Evolutionary conservation across 306 rosid species (phyloP), one percentile per base, ranked within the genome.

Genomic region (Prosopis cineraria): DNA sequence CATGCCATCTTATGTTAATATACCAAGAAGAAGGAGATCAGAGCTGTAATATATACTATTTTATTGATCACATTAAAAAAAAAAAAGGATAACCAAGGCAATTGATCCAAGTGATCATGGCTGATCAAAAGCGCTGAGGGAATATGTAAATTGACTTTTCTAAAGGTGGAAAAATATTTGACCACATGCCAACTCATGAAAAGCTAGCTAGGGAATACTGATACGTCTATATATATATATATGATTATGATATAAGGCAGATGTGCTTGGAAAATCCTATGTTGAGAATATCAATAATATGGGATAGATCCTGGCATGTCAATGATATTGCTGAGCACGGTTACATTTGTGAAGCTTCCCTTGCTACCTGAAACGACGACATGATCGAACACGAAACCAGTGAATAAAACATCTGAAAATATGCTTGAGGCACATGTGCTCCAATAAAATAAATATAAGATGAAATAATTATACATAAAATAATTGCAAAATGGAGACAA

Each of bases 291-390:
- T 10, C 12, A 39, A 12, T 2, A 27, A 29, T 36, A 58, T 10
- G 37, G 71, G 69, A n/a, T n/a, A n/a, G n/a, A 41, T 59, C 31
- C 50, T 52, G 19, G 40, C 72, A 40, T n/a, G 19, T 63, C 27
- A 56, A 52, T n/a, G 1, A 5, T 19, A 6, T 20, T 1, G 10
- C 2, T 7, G 33, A 70, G 40, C 10, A 17, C 73, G 30, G 62
- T 68, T 72, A 52, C 11, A 27, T 56, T 68, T 67, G 43, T 67
- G 85, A 68, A 55, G 82, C 85, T 73, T 58, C 53, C 76, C 34
- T 78, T 41, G 63, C 39, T 39, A 73, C 11, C 86, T 82, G 79
- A 82, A 78, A 82, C 48, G 22, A 29, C n/a, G n/a, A 52, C 59
- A 52, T 2, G 20, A 8, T n/a, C 7, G 10, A n/a, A n/a, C 25